Evolutionary conservation across 768 basidiomycete genomes (phyloP), one percentile per base, ranked within the genome.

Genomic region (Kwoniella bestiolae): DNA sequence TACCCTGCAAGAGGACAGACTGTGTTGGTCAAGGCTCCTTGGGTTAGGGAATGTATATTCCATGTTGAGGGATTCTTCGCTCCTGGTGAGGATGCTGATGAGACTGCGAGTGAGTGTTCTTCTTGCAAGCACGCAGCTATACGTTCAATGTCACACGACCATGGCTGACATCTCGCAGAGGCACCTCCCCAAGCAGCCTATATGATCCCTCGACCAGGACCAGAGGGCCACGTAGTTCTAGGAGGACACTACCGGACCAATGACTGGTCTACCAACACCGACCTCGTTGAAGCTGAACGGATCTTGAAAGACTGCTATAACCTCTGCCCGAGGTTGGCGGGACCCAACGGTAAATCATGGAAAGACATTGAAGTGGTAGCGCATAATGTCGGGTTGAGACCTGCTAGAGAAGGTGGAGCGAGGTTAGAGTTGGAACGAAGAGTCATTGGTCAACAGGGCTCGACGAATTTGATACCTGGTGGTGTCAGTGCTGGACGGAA

Each of bases 1-100:
- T 87, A 86, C 75, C 91, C 93, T 0, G 85, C 93, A 68, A 85
- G 92, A 47, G 93, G 93, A 7, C 94, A 95, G 81, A 89, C 91
- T 0, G 87, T 94, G 8, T 78, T 93, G 18, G 83, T 94, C 23
- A 80, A 86, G 41, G 90, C 91, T 2, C 87, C 89, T 0, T 85
- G 85, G 82, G 82, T 91, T 49, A 84, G 82, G 47, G 82, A 83
- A 61, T 70, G 71, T 64, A 62, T 28, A 49, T 77, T 64, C 83
- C 70, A 66, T 21, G 68, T 67, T 14, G 73, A 74, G 18, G 63
- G 70, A 23, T 66, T 70, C 65, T 58, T 50, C 23, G 58, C 62
- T 2, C 4, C n/a, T n/a, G 50, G 21, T 18, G 29, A 55, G 2
- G 52, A 35, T 14, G 26, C n/a, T 16, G 52, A 55, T 35, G 52